Conservation (phyloP, 2,329 filamentous ascomycete genomes). For the Aspergillus sp. region DNA sequence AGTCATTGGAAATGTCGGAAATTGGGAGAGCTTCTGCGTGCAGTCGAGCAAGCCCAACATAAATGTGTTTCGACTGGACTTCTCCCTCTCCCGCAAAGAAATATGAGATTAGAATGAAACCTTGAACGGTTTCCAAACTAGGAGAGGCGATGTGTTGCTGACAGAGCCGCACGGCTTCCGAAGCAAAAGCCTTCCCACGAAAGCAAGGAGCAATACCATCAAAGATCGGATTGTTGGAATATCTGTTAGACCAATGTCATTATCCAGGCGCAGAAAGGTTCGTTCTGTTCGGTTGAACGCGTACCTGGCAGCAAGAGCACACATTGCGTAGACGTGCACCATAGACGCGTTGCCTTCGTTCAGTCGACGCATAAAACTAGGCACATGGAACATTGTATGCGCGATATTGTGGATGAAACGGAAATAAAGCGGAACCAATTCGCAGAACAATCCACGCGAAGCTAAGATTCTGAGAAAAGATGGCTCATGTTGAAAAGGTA, state of each 20-base stretch:
- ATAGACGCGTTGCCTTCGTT: constrained; percentile 16
- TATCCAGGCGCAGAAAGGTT: neutral
- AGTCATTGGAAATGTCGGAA: neutral
- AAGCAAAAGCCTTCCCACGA: constrained; percentile 15
- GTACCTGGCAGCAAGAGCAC: constrained; percentile 23
- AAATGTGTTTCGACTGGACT: constrained; percentile 19
- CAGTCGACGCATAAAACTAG: constrained; percentile 18
- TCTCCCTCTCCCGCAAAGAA: constrained; percentile 21
- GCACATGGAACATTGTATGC: constrained; percentile 23
- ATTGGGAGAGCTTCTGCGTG: constrained; percentile 19
- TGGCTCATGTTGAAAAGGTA: no score
- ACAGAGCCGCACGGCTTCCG: constrained; percentile 12
- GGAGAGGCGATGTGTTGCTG: constrained; percentile 15
- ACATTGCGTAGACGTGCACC: constrained; percentile 22
- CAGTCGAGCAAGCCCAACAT: constrained; percentile 20
- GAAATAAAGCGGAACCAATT: constrained; percentile 22
- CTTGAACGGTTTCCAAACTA: constrained; percentile 20
- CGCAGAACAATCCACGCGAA: constrained; percentile 8
- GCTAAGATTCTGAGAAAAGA: no score
- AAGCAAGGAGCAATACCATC: constrained; percentile 9
- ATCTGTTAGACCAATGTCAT: constrained; percentile 10
- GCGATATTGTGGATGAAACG: constrained; percentile 23
- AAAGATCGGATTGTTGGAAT: constrained; percentile 16
- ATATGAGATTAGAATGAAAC: constrained; percentile 17
- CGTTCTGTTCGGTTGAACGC: neutral